Evolutionary conservation across 306 rosid genomes (phyloP).

Genomic region (Vicia villosa): DNA sequence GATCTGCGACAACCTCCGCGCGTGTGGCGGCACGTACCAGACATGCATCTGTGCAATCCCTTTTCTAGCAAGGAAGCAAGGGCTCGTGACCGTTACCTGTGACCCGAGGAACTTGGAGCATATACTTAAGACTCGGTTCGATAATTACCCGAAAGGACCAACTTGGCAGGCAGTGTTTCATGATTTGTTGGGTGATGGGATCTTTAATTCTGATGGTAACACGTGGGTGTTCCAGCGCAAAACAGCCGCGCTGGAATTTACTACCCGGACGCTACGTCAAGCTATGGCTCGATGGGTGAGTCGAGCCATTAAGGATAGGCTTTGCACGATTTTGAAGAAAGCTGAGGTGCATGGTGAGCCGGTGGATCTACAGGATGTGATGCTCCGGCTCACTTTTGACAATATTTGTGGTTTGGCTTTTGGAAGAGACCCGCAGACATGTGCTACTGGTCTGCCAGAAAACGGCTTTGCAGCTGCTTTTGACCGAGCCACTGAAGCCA

Average conservation of each 20-base stretch:
- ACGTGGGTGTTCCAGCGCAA: conserved; percentile 94
- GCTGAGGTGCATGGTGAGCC: conserved; percentile 55
- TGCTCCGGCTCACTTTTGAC: conserved; percentile 86
- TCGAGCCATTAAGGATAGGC: conserved; percentile 81
- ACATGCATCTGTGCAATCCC: conserved; percentile 97
- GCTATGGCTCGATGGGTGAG: conserved; percentile 97
- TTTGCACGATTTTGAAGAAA: conserved; percentile 53
- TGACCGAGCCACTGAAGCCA: conserved; percentile 83
- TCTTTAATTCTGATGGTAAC: conserved; percentile 90
- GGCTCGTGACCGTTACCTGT: conserved; percentile 98
- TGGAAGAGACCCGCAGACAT: conserved; percentile 75
- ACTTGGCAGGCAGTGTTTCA: conserved; percentile 95
- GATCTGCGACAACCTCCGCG: conserved; percentile 92
- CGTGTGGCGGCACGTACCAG: conserved; percentile 95
- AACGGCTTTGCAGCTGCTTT: conserved; percentile 75
- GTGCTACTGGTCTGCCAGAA: conserved; percentile 56
- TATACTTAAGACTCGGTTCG: conserved; percentile 80
- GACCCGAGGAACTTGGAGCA: conserved; percentile 93
- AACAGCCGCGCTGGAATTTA: conserved; percentile 89
- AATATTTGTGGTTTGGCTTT: conserved; percentile 93
- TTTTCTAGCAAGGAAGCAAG: conserved; percentile 75
- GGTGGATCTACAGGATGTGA: conserved; percentile 70
- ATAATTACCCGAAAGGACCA: conserved; percentile 90
- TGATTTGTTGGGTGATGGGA: conserved; percentile 84
- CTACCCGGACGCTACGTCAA: conserved; percentile 84